phyloP scores from a whole-genome alignment of 345 rosid species.

The Brassica incana region DNA sequence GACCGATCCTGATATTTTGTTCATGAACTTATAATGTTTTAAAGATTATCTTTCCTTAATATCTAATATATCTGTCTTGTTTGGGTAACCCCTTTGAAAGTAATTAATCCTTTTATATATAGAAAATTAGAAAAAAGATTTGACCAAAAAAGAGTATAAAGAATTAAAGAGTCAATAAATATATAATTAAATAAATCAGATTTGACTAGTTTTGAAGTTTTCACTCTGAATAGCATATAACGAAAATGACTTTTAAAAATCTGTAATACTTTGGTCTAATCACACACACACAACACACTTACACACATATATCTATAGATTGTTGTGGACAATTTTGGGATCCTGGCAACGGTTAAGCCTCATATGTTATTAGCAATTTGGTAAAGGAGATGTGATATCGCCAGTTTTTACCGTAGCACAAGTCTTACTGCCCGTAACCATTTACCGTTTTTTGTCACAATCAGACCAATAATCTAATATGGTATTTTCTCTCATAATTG shows the following conservation, averaged over 20 bases:
- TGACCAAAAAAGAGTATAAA: not conserved
- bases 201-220: not conserved
- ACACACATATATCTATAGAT: not conserved
- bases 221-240: not conserved
- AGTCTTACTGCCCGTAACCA: not conserved
- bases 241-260: not conserved
- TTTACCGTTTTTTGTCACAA: no score
- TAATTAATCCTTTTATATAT: not conserved
- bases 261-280: not conserved
- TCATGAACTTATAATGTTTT: not conserved
- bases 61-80: not conserved
- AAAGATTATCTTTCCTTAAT: not conserved
- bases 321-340: not conserved
- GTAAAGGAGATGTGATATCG: not conserved
- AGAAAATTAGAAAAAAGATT: not conserved
- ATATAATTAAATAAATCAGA: not conserved
- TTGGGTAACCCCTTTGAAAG: conserved; percentile 1
- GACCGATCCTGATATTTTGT: not conserved
- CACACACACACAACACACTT: not conserved
- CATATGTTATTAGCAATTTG: not conserved
- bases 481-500: not conserved
- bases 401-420: not conserved
- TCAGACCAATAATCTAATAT: no score
- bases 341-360: not conserved
- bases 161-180: not conserved